Base-by-base conservation (phyloP, 306 rosid genomes). In the Rubus parviflorus region DNA sequence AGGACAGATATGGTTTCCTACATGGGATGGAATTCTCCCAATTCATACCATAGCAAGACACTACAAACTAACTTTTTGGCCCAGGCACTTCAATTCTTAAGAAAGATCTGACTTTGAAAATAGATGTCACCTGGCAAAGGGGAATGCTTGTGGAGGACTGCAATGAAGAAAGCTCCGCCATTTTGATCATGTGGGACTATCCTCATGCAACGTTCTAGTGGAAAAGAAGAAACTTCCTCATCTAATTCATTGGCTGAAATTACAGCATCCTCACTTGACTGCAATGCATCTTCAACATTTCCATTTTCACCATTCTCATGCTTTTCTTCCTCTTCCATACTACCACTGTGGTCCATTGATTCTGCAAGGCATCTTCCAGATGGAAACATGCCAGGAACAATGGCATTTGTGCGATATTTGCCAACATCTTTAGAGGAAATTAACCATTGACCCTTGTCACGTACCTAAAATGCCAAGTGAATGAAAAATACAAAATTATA, bases 111-210 rank as follows among this genome's bases (percentile, higher is more conserved):
- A 52, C 58, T 53, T 46, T 1, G 68, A 56, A 68, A 22, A 84
- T 20, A 76, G 45, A 60, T 53, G 37, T 46, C 83, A 95, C 99
- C 97, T 77, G 93, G 98, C 75, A 96, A 75, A 52, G 92, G 84
- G 73, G 94, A 89, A 75, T 84, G 85, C 87, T 96, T 96, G 76
- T 79, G 89, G 73, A 96, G 84, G 48, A 96, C 97, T 38, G 99
- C 99, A 85, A 96, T 87, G 69, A 96, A 96, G 85, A 96, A 96
- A 81, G 99, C 97, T 64, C 99, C 99, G 72, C 89, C 88, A 75
- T 93, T 96, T 84, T 96, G 98, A 91, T 96, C 99, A 85, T 96
- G 99, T 22, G 99, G 99, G 72, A 89, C 61, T 78, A 91, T 88
- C 85, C 99, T 92, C 94, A 90, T 88, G 83, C 98, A 91, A 71